A percentile compares a stretch with the other conserved stretches of the same genome.
phyloP scores from a whole-genome alignment of 768 basidiomycete genomes.

The Scleroderma citrinum region DNA sequence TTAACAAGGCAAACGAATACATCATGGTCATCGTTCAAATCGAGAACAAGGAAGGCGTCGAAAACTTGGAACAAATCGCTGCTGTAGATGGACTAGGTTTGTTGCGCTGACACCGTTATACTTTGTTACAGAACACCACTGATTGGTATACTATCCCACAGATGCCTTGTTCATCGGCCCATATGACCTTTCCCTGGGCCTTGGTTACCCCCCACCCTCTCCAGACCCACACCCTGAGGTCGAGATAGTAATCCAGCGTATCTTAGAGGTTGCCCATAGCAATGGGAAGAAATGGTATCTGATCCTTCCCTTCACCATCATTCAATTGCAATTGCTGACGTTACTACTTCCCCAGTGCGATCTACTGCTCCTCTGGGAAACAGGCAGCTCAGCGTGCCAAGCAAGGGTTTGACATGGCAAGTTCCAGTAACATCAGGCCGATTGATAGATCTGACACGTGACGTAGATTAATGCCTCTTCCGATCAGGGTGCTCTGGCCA shows the following conservation, averaged over 20 bases:
- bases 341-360: conserved; percentile 33
- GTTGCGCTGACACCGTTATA: conserved; percentile 12
- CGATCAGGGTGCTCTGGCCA: conserved; percentile 40
- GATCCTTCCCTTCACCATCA: neutral
- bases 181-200: conserved; percentile 58
- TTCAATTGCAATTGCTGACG: neutral
- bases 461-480: conserved; percentile 44
- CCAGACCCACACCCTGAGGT: conserved; percentile 63
- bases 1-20: conserved; percentile 48
- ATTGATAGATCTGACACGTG: neutral
- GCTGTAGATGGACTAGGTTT: conserved; percentile 56
- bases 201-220: conserved; percentile 54
- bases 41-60: conserved; percentile 53
- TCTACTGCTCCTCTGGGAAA: conserved; percentile 42
- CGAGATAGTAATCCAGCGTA: conserved; percentile 51
- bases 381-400: conserved; percentile 39
- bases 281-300: conserved; percentile 60
- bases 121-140: neutral
- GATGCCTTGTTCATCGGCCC: conserved; percentile 61
- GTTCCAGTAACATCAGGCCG: conserved; percentile 7
- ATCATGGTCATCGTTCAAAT: conserved; percentile 62
- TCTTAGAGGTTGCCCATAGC: conserved; percentile 43
- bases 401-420: conserved; percentile 50
- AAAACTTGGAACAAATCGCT: conserved; percentile 56
- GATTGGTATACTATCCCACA: conserved; percentile 7